phyloP scores from a whole-genome alignment of 345 rosid species.

The Camelina laxa region DNA sequence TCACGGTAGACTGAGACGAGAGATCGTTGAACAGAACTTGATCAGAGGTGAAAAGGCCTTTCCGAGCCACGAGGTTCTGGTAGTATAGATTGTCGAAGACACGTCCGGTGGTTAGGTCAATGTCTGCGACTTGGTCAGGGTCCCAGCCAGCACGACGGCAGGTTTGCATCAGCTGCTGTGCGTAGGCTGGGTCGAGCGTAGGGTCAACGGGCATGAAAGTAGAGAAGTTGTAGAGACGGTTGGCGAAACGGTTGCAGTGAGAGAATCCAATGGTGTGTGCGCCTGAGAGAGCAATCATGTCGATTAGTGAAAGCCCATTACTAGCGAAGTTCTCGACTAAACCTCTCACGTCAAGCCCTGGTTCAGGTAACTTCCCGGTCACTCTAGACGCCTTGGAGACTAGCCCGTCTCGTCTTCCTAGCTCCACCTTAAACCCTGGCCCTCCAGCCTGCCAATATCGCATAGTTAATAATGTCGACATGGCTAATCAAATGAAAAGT shows the following conservation, averaged over 20 bases:
- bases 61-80: constrained; percentile 71
- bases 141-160: constrained; percentile 59
- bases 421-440: constrained; percentile 66
- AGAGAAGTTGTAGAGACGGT: constrained; percentile 72
- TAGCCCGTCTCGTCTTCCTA: constrained; percentile 84
- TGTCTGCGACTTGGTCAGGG: constrained; percentile 54
- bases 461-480: no score
- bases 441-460: constrained; percentile 68
- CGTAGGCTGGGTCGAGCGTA: constrained; percentile 58
- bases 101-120: constrained; percentile 64
- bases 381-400: constrained; percentile 69
- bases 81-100: constrained; percentile 70
- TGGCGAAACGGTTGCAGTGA: constrained; percentile 69
- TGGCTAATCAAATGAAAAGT: neutral
- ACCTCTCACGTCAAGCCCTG: constrained; percentile 51
- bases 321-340: constrained; percentile 58
- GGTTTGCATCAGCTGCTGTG: constrained; percentile 54
- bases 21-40: constrained; percentile 58
- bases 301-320: constrained; percentile 58
- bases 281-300: constrained; percentile 93
- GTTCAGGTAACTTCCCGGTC: constrained; percentile 72
- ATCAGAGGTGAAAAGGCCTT: constrained; percentile 79
- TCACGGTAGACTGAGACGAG: constrained; percentile 59
- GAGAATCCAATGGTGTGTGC: constrained; percentile 91
- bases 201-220: constrained; percentile 64